These are phyloP conservation scores for Berberis vulgaris DNA, from an alignment of 164 flowering plant genomes.

Conservation along the genomic window DNA sequence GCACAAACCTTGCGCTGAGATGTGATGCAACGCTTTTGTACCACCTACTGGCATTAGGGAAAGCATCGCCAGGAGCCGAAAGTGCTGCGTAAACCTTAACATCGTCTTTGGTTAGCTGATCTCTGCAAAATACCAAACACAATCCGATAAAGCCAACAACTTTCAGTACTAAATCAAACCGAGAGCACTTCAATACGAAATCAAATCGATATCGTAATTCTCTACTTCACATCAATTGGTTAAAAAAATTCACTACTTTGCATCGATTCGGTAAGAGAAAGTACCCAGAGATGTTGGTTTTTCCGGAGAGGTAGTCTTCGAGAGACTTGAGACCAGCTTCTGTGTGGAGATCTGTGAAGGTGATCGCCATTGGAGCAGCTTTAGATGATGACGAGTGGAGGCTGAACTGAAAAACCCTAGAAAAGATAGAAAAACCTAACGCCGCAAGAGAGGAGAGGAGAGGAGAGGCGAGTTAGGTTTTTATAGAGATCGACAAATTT, in stretches of 20 bases:
- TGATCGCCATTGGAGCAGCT: slow-evolving; percentile 44
- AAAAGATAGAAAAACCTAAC: slow-evolving; percentile 2
- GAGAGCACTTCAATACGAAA: not conserved
- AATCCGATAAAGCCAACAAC: not conserved
- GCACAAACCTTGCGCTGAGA: slow-evolving; percentile 55
- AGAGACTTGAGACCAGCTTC: slow-evolving; percentile 80
- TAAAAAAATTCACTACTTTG: not conserved
- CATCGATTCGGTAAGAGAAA: not conserved
- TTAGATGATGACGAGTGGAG: not conserved
- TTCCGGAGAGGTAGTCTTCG: slow-evolving; percentile 57
- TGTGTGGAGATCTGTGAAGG: slow-evolving; percentile 84
- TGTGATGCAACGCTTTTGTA: slow-evolving; percentile 49
- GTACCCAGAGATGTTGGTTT: slow-evolving; percentile 77
- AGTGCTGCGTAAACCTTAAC: slow-evolving; percentile 70
- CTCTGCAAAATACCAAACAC: slow-evolving; percentile 26
- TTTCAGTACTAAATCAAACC: no score
- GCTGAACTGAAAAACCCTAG: slow-evolving; percentile 11
- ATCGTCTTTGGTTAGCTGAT: slow-evolving; percentile 60
- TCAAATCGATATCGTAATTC: not conserved
- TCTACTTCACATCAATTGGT: not conserved
- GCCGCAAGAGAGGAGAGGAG: not conserved
- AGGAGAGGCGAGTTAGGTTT: not conserved
- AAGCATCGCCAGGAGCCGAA: slow-evolving; percentile 40
- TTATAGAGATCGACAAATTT: not conserved
- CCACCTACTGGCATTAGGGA: slow-evolving; percentile 66